Percentiles rank a stretch among this genome's conserved stretches.
phyloP scores from a whole-genome alignment of 345 rosid genomes.

The Lagerstroemia speciosa region DNA sequence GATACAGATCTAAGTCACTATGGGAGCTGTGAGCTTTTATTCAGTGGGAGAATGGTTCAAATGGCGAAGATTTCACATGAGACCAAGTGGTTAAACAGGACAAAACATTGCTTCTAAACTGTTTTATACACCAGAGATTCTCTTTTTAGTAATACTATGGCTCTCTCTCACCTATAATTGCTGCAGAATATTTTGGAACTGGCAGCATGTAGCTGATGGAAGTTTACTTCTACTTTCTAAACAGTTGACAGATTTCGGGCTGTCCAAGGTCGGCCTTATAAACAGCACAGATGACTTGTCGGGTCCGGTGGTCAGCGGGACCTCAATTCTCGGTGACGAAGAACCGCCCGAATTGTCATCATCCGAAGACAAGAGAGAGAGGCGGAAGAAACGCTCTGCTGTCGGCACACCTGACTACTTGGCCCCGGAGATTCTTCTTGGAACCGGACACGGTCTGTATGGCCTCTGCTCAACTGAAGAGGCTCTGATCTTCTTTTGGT shows the following conservation, averaged over 20 bases:
- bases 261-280: conserved; percentile 95
- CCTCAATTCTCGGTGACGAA: conserved; percentile 80
- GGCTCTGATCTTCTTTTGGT: conserved; percentile 15
- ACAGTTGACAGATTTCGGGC: conserved; percentile 87
- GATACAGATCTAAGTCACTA: not conserved
- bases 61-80: not conserved
- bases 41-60: not conserved
- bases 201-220: not conserved
- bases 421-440: conserved; percentile 99
- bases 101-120: not conserved
- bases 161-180: not conserved
- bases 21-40: not conserved
- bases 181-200: not conserved
- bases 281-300: conserved; percentile 98
- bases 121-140: not conserved
- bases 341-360: conserved; percentile 52
- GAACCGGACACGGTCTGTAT: conserved; percentile 97
- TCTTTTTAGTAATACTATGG: not conserved
- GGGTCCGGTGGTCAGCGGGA: conserved; percentile 75
- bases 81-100: not conserved
- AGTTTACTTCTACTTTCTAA: conserved; percentile 6
- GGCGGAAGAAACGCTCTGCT: conserved; percentile 94
- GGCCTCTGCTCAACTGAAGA: conserved; percentile 20
- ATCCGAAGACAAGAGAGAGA: conserved; percentile 57
- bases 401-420: conserved; percentile 99